Percentiles rank a stretch among this genome's conserved stretches.
These are phyloP conservation scores for Phytophthora crassamura DNA, from an alignment of 352 stramenopile species.

Conservation along the genomic window DNA sequence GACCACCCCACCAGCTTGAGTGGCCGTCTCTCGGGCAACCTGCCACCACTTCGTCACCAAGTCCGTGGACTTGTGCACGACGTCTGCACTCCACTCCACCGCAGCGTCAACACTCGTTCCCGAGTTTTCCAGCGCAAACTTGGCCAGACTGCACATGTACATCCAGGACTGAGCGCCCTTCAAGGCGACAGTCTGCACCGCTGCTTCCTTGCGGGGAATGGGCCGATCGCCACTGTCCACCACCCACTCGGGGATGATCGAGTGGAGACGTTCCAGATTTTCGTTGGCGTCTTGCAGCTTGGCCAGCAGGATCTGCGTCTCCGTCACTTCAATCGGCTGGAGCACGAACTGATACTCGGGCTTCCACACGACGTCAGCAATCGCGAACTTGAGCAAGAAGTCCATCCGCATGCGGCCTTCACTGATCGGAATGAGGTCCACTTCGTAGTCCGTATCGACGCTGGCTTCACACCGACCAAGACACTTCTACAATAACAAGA, in stretches of 20 bases:
- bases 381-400: slow-evolving; percentile 34
- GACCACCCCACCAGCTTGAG: slow-evolving; percentile 4
- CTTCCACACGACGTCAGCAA: slow-evolving; percentile 33
- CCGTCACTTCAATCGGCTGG: slow-evolving; percentile 32
- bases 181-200: slow-evolving; percentile 24
- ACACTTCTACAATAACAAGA: slow-evolving; percentile 19
- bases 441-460: slow-evolving; percentile 17
- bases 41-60: slow-evolving; percentile 22
- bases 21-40: not conserved
- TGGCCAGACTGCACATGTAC: slow-evolving; percentile 21
- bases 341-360: slow-evolving; percentile 42
- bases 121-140: slow-evolving; percentile 18
- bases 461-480: slow-evolving; percentile 10
- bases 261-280: slow-evolving; percentile 31
- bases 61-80: not conserved
- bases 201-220: slow-evolving; percentile 7
- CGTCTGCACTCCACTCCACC: slow-evolving; percentile 3
- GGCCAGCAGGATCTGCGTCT: slow-evolving; percentile 35
- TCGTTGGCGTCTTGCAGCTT: slow-evolving; percentile 37
- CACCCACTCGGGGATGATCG: slow-evolving; percentile 33
- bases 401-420: slow-evolving; percentile 33
- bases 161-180: slow-evolving; percentile 28
- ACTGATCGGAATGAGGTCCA: slow-evolving; percentile 34
- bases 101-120: slow-evolving; percentile 7
- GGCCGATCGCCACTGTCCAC: not conserved